These are phyloP conservation scores for Claviceps sp. DNA, from an alignment of 2,329 filamentous ascomycete genomes.

Conservation along the genomic window DNA sequence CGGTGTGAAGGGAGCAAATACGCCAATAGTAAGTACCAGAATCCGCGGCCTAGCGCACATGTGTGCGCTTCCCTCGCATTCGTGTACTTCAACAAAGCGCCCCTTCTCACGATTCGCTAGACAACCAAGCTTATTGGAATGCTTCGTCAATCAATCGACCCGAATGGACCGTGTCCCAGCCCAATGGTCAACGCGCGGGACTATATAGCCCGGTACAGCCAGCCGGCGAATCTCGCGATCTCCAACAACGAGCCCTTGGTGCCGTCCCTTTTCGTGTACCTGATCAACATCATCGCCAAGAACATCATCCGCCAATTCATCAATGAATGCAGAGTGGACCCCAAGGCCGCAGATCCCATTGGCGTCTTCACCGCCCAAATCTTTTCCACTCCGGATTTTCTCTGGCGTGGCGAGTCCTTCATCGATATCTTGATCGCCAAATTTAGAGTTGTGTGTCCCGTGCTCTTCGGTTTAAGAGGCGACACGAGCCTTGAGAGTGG, in stretches of 20 bases:
- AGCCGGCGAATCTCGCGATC: slow-evolving; percentile 32
- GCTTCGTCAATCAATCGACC: slow-evolving; percentile 38
- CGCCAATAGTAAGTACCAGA: slow-evolving; percentile 20
- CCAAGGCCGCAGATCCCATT: slow-evolving; percentile 59
- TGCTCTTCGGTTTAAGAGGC: slow-evolving; percentile 72
- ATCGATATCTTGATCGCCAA: slow-evolving; percentile 81
- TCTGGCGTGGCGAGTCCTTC: slow-evolving; percentile 53
- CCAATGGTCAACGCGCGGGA: slow-evolving; percentile 38
- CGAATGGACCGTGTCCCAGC: slow-evolving; percentile 33
- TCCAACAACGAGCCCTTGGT: slow-evolving; percentile 39
- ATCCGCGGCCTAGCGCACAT: not conserved
- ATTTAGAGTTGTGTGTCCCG: slow-evolving; percentile 65
- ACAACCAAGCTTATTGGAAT: slow-evolving; percentile 22
- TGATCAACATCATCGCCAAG: slow-evolving; percentile 67
- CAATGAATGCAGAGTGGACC: slow-evolving; percentile 49
- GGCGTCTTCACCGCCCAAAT: slow-evolving; percentile 65
- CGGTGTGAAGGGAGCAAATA: slow-evolving; percentile 48
- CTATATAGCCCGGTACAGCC: slow-evolving; percentile 35
- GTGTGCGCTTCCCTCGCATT: not conserved
- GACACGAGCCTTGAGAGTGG: slow-evolving; percentile 60
- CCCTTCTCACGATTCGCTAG: slow-evolving; percentile 9
- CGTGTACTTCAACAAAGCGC: not conserved
- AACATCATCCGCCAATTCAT: slow-evolving; percentile 56
- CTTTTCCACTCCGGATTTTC: slow-evolving; percentile 55
- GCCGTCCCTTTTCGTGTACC: slow-evolving; percentile 56